These are phyloP conservation scores for Marsdenia floribunda DNA, from an alignment of 257 asterid species.

Conservation along the genomic window DNA sequence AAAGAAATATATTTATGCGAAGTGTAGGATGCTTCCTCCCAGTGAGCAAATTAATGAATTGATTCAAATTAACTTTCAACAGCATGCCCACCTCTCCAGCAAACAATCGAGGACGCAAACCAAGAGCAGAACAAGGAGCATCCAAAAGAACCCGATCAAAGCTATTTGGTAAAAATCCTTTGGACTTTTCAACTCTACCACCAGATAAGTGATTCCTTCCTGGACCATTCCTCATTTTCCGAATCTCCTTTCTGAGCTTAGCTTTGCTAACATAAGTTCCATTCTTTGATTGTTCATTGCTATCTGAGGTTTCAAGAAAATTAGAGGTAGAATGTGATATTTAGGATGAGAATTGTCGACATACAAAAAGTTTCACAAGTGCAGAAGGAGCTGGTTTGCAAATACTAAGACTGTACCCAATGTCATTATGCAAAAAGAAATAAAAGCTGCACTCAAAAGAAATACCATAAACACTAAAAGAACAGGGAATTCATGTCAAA, in stretches of 20 bases:
- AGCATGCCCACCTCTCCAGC: conserved; percentile 65
- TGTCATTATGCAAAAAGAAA: not conserved
- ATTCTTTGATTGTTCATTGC: conserved; percentile 31
- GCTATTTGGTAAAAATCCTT: conserved; percentile 81
- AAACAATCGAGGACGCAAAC: conserved; percentile 89
- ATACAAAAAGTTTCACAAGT: not conserved
- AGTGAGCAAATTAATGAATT: not conserved
- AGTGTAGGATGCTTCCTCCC: not conserved
- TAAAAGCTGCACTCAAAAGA: not conserved
- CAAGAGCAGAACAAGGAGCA: conserved; percentile 99
- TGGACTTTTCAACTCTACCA: conserved; percentile 65
- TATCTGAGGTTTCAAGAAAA: conserved; percentile 24
- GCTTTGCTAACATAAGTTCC: conserved; percentile 45
- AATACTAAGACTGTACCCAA: not conserved
- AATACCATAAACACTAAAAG: no score
- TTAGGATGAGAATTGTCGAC: not conserved
- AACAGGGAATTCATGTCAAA: not conserved
- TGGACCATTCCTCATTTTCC: conserved; percentile 69
- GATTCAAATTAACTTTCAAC: conserved; percentile 5
- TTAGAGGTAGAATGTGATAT: not conserved
- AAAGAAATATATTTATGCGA: not conserved
- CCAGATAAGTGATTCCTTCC: conserved; percentile 71
- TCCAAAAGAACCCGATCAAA: conserved; percentile 97
- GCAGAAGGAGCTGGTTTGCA: not conserved
- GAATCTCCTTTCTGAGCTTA: conserved; percentile 46